Conservation (phyloP, 1,284 basidiomycete genomes). For the Flammula alnicola region DNA sequence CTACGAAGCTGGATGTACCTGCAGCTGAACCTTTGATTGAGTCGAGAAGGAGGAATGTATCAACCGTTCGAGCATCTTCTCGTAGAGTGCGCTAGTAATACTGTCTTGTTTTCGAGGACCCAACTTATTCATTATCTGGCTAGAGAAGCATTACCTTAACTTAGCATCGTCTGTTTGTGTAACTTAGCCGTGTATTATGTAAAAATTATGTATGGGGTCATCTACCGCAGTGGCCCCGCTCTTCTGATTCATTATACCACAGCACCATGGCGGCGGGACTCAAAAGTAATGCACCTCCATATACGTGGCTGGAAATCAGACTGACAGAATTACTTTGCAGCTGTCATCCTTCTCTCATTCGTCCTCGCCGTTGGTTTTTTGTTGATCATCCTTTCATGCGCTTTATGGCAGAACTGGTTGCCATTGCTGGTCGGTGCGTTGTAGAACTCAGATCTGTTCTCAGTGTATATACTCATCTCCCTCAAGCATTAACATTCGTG, state of each 20-base stretch:
- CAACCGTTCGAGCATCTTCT: slow-evolving; percentile 24
- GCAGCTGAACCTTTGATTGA: slow-evolving; percentile 30
- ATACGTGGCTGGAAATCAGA: slow-evolving; percentile 1
- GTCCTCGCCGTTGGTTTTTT: slow-evolving; percentile 97
- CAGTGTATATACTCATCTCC: neutral
- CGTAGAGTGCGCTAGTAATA: slow-evolving; percentile 25
- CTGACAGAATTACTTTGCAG: slow-evolving; percentile 43
- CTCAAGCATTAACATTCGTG: slow-evolving; percentile 89
- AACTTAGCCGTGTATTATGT: slow-evolving; percentile 17
- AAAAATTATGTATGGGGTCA: slow-evolving; percentile 12
- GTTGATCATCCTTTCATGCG: slow-evolving; percentile 97
- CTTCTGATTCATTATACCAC: slow-evolving; percentile 3
- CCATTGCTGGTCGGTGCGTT: slow-evolving; percentile 93
- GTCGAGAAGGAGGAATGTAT: slow-evolving; percentile 30
- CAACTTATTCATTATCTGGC: too few species aligned
- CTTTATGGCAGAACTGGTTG: slow-evolving; percentile 96
- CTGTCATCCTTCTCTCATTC: slow-evolving; percentile 94
- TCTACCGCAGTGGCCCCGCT: neutral
- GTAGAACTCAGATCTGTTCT: neutral
- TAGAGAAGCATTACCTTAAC: too few species aligned
- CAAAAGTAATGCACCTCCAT: slow-evolving; percentile 38
- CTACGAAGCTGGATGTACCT: slow-evolving; percentile 12
- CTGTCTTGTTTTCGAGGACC: too few species aligned
- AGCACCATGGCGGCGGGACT: slow-evolving; percentile 52
- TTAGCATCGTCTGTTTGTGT: slow-evolving; percentile 1